These are phyloP conservation scores for Zanthoxylum bungeanum DNA, from an alignment of 345 rosid species.

Conservation along the genomic window DNA sequence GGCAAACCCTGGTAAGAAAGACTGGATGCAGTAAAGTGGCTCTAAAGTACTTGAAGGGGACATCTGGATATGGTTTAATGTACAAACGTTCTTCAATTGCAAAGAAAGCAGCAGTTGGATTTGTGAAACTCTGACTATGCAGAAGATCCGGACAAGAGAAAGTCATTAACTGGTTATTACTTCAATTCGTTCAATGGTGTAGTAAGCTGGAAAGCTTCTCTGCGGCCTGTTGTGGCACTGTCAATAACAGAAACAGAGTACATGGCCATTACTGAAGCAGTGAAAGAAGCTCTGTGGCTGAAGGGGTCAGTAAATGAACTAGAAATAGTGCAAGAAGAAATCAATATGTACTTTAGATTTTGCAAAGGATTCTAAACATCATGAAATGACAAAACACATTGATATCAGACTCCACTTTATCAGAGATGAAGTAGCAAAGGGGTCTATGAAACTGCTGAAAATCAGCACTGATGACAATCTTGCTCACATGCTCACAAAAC, in stretches of 20 bases:
- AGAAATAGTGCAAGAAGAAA: fast-evolving
- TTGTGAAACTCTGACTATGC: background rate
- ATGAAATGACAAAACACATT: too few relatives aligned
- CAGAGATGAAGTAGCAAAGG: too few relatives aligned
- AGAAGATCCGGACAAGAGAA: background rate
- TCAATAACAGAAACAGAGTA: background rate
- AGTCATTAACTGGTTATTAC: background rate
- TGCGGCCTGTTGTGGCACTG: background rate
- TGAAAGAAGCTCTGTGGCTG: background rate
- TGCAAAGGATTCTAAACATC: too few relatives aligned
- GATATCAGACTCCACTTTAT: too few relatives aligned
- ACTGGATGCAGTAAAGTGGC: background rate
- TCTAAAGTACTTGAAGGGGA: background rate
- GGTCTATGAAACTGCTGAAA: too few relatives aligned
- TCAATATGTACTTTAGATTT: too few relatives aligned
- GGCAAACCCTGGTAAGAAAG: background rate
- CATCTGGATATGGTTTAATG: fast-evolving
- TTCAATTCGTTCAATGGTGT: background rate
- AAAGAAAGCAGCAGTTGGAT: fast-evolving
- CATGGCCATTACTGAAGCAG: background rate
- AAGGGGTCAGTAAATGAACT: background rate
- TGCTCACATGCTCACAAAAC: too few relatives aligned
- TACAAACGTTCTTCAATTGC: fast-evolving
- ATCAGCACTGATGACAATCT: too few relatives aligned
- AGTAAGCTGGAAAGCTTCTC: background rate